Evolutionary conservation across 192 early-diverging fungal genomes (phyloP), one percentile per base, ranked within the genome.

Genomic region (Backusella morwellensis): DNA sequence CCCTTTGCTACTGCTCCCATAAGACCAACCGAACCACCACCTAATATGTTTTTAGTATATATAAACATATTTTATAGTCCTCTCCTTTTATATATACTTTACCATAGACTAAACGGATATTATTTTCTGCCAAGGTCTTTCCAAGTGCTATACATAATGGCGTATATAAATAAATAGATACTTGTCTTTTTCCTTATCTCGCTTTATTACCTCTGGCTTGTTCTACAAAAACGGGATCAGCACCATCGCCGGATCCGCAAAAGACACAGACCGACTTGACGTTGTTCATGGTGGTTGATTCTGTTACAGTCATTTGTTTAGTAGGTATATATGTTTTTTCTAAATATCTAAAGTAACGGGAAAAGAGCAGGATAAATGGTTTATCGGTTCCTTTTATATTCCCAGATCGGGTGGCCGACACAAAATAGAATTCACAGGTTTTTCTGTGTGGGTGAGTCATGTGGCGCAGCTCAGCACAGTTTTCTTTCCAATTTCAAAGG

Each of bases 1-100:
- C 92, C 81, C 32, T 82, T 78, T n/a, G 96, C 95, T 41, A 96
- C 88, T 0, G 86, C 84, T 17, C 96, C 96, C 96, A 97, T 97
- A 67, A 96, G 76, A 3, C 96, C 92, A 19, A 80, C 71, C 2
- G 80, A 84, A 26, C 92, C 92, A 35, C 92, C 91, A 23, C 90
- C 88, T 87, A 47, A 15, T 11, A 15, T 5, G 0, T n/a, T 35
- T 35, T 23, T 19, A 35, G 23, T 68, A 6, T 66, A 21, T 56
- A 8, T 56, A 21, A 2, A 23, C 1, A 21, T 8, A 23, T 2
- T 52, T 21, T 6, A 9, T 21, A 21, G 32, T 32, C 32, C 2
- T 32, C 32, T 32, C 8, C n/a, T 7, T 21, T 23, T 56, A 63
- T 63, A 63, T 26, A 50, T 35, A 68, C 19, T 76, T 77, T 84